phyloP scores from a whole-genome alignment of 305 asterid genomes.

The Fraxinus latifolia region DNA sequence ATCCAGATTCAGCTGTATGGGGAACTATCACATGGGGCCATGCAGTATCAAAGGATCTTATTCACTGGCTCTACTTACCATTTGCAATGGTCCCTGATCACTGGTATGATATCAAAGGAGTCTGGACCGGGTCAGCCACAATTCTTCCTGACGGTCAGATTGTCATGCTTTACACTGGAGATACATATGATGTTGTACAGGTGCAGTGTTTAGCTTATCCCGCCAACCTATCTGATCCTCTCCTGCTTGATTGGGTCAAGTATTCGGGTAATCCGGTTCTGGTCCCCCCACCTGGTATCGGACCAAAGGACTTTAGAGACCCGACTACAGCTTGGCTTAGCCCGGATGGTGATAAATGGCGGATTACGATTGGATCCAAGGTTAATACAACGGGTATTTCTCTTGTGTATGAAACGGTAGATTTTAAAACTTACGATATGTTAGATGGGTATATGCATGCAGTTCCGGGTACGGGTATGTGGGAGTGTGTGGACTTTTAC shows the following conservation, averaged over 20 bases:
- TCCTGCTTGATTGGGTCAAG: slow-evolving; percentile 33
- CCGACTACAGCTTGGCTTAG: slow-evolving; percentile 31
- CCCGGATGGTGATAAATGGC: slow-evolving; percentile 27
- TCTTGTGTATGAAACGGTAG: slow-evolving; percentile 61
- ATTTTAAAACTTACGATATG: slow-evolving; percentile 45
- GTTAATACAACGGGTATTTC: slow-evolving; percentile 40
- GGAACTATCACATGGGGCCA: slow-evolving; percentile 42
- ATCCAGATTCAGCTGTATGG: slow-evolving; percentile 35
- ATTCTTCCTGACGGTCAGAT: slow-evolving; percentile 28
- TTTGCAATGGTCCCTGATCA: slow-evolving; percentile 33
- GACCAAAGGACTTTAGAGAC: slow-evolving; percentile 23
- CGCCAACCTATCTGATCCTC: slow-evolving; percentile 31
- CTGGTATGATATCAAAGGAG: slow-evolving; percentile 30
- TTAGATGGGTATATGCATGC: slow-evolving; percentile 46
- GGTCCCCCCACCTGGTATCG: slow-evolving; percentile 30
- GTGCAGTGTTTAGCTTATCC: slow-evolving; percentile 37
- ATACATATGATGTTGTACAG: slow-evolving; percentile 13
- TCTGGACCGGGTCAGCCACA: slow-evolving; percentile 39
- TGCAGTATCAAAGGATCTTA: slow-evolving; percentile 31
- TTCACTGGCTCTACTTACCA: slow-evolving; percentile 33
- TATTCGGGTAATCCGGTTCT: slow-evolving; percentile 26
- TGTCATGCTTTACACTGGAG: slow-evolving; percentile 35
- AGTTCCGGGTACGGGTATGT: slow-evolving; percentile 62
- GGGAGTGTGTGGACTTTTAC: slow-evolving; percentile 55
- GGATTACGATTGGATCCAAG: slow-evolving; percentile 23